A percentile compares a stretch with the other conserved stretches of the same genome.
phyloP scores from a whole-genome alignment of 2,329 filamentous ascomycete species.

The Talaromyces rugulosus region DNA sequence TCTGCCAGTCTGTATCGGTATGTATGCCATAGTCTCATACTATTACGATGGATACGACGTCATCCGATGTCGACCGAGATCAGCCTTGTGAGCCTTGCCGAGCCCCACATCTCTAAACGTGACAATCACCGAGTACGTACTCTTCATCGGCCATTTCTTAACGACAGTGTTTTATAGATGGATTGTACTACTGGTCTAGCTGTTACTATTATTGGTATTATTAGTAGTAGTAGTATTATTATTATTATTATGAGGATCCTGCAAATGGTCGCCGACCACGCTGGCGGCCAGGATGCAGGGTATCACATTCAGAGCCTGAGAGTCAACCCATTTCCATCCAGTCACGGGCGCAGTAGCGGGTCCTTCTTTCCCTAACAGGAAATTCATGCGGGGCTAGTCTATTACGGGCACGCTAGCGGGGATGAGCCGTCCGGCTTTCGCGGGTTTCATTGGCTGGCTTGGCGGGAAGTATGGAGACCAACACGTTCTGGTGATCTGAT shows the following conservation, averaged over 20 bases:
- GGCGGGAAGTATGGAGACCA: not conserved
- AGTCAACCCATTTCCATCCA: too few relatives aligned
- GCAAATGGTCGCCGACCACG: not conserved
- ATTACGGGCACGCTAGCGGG: not conserved
- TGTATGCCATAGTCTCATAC: too few relatives aligned
- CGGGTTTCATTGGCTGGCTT: not conserved
- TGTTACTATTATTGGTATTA: too few relatives aligned
- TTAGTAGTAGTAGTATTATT: too few relatives aligned
- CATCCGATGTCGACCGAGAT: not conserved
- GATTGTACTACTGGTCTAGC: too few relatives aligned
- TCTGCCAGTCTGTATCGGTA: too few relatives aligned
- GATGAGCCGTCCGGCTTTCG: not conserved
- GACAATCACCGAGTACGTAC: not conserved
- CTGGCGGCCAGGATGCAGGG: not conserved
- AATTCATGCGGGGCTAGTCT: not conserved
- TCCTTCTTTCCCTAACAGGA: not conserved
- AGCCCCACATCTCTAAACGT: not conserved
- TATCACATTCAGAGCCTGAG: not conserved
- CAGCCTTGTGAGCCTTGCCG: slow-evolving; percentile 1
- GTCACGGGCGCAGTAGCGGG: too few relatives aligned
- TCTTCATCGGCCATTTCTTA: too few relatives aligned
- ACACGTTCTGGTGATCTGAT: not conserved
- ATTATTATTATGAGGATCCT: not conserved
- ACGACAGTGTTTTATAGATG: not conserved
- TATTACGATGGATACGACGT: not conserved